Evolutionary conservation across 176 grass and related monocot species (phyloP).

Genomic region (Coix lacrymajobi): DNA sequence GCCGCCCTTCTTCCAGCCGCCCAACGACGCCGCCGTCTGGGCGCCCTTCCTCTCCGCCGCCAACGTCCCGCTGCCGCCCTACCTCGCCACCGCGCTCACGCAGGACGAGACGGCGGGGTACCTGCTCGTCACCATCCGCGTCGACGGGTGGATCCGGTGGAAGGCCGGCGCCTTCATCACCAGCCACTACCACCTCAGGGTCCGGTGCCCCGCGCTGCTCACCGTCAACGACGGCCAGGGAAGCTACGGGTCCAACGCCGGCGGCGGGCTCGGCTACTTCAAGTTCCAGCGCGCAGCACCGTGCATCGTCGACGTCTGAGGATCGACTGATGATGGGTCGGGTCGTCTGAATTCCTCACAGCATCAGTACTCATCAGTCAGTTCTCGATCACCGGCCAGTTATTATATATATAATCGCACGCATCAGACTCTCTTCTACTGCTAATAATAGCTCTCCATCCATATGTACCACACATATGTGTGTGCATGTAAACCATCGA

Average conservation of each 20-base stretch:
- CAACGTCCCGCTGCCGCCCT: conserved; percentile 43
- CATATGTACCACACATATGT: neutral
- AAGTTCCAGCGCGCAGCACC: conserved; percentile 34
- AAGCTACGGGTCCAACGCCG: conserved; percentile 33
- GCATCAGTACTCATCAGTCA: too few relatives aligned
- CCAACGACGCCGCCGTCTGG: conserved; percentile 48
- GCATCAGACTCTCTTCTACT: neutral
- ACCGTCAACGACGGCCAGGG: conserved; percentile 33
- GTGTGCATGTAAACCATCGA: neutral
- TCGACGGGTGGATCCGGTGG: conserved; percentile 52
- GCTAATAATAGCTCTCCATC: neutral
- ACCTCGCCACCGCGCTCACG: conserved; percentile 26
- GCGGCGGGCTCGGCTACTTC: conserved; percentile 41
- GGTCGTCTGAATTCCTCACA: too few relatives aligned
- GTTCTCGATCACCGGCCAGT: neutral
- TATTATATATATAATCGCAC: neutral
- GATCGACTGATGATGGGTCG: too few relatives aligned
- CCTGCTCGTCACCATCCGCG: conserved; percentile 48
- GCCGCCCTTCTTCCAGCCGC: conserved; percentile 59
- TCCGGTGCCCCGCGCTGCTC: conserved; percentile 68
- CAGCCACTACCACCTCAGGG: conserved; percentile 45
- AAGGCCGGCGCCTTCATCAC: conserved; percentile 60
- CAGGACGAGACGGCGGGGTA: conserved; percentile 64
- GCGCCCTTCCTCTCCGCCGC: conserved; percentile 57
- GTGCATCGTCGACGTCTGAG: conserved; percentile 68